Evolutionary conservation across 352 stramenopile species (phyloP).

Genomic region (Pythium folliculosum): DNA sequence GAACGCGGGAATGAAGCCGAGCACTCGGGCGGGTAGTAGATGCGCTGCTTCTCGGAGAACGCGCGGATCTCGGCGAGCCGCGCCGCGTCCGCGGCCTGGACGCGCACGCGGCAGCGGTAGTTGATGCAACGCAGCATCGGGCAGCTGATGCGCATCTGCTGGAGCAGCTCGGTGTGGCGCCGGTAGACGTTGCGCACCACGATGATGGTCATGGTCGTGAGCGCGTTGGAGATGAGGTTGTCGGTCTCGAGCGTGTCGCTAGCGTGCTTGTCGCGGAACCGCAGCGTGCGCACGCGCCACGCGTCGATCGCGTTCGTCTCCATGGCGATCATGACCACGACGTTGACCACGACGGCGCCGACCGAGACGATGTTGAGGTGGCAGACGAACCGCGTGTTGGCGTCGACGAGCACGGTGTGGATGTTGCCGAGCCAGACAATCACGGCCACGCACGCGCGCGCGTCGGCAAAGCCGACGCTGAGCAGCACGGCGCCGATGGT

Average conservation of each 20-base stretch:
- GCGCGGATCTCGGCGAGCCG: not conserved
- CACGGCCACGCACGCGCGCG: constrained; percentile 14
- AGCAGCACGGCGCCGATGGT: constrained; percentile 22
- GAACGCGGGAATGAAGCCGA: not conserved
- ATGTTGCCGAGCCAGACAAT: constrained; percentile 26
- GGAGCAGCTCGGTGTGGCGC: constrained; percentile 6
- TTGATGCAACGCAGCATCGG: constrained; percentile 32
- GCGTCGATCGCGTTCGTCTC: constrained; percentile 18
- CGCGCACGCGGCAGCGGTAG: constrained; percentile 25
- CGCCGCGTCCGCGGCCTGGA: not conserved
- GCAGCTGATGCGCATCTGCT: constrained; percentile 20
- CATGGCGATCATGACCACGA: constrained; percentile 24
- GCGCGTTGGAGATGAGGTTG: constrained; percentile 27
- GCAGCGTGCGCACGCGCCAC: not conserved
- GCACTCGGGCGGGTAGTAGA: not conserved
- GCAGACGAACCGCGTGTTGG: constrained; percentile 23
- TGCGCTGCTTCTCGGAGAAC: not conserved
- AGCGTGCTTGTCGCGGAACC: not conserved
- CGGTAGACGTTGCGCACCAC: constrained; percentile 19
- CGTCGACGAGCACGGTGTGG: constrained; percentile 28
- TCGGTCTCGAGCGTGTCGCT: not conserved
- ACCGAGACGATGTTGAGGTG: constrained; percentile 7
- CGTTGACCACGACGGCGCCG: constrained; percentile 10
- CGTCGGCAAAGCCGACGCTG: constrained; percentile 24
- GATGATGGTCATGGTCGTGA: constrained; percentile 22